Percentiles rank a stretch among this genome's conserved stretches.
Conservation (phyloP, 2,329 filamentous ascomycete genomes). For the Fusarium sp. region DNA sequence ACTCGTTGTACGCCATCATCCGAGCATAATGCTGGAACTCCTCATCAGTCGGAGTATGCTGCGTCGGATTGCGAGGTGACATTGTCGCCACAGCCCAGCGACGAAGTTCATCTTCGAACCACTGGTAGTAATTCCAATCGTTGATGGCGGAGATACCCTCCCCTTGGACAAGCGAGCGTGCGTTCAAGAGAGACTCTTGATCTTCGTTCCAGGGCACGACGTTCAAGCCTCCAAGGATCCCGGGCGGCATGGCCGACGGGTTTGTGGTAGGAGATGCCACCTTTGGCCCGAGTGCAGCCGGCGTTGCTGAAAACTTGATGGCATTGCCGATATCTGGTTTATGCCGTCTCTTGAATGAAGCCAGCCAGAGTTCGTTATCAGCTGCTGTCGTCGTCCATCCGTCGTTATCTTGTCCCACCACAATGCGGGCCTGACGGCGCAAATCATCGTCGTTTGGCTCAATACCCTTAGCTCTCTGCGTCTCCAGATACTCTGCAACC, state of each 20-base stretch:
- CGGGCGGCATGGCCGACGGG: not conserved
- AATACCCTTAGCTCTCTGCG: slow-evolving; percentile 20
- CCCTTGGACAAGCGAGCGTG: slow-evolving; percentile 25
- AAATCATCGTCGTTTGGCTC: slow-evolving; percentile 38
- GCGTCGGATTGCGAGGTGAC: slow-evolving; percentile 37
- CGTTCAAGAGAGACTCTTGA: slow-evolving; percentile 11
- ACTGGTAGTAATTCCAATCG: slow-evolving; percentile 34
- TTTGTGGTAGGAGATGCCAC: not conserved
- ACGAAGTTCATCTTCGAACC: slow-evolving; percentile 29
- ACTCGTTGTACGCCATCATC: slow-evolving; percentile 37
- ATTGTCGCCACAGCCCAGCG: slow-evolving; percentile 37
- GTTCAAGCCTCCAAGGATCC: not conserved
- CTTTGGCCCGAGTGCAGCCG: too few relatives aligned
- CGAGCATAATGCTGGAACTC: slow-evolving; percentile 41
- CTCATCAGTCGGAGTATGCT: slow-evolving; percentile 29
- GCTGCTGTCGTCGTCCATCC: slow-evolving; percentile 30
- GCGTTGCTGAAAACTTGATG: not conserved
- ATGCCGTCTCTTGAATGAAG: slow-evolving; percentile 42
- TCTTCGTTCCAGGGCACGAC: not conserved
- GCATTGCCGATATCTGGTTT: not conserved
- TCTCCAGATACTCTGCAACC: slow-evolving; percentile 27
- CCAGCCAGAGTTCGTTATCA: slow-evolving; percentile 37
- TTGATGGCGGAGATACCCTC: slow-evolving; percentile 28
- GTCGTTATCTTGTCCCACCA: slow-evolving; percentile 27
- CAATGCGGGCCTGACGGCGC: slow-evolving; percentile 29